phyloP scores from a whole-genome alignment of 139 green algal species.

The Chlorella sp. region DNA sequence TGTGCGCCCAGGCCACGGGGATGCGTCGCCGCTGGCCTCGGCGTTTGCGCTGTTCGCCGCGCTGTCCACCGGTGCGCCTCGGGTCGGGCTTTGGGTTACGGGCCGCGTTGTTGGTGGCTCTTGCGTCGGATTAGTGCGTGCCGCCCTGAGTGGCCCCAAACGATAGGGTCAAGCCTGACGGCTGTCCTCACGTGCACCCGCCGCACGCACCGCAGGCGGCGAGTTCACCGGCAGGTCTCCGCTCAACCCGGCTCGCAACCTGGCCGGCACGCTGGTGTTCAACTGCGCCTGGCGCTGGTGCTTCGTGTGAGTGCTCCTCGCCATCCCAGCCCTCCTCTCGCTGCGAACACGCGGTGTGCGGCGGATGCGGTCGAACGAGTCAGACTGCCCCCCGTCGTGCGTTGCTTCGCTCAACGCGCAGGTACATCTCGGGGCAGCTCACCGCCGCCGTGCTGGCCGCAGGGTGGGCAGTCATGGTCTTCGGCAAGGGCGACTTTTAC shows the following conservation, averaged over 20 bases:
- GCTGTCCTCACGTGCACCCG: too few relatives aligned
- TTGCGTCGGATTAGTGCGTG: too few relatives aligned
- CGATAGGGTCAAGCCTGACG: too few relatives aligned
- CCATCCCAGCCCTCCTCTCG: not conserved
- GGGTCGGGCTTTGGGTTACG: not conserved
- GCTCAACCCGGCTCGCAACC: conserved; percentile 32
- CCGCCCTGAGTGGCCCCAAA: too few relatives aligned
- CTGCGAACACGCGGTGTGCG: too few relatives aligned
- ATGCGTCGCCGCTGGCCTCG: conserved; percentile 21
- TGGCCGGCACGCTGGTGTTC: conserved; percentile 37
- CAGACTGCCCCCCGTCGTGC: too few relatives aligned
- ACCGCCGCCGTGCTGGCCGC: conserved; percentile 13
- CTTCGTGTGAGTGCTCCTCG: conserved; percentile 16
- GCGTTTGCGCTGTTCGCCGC: conserved; percentile 35
- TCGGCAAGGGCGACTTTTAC: conserved; percentile 23
- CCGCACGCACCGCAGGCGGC: too few relatives aligned
- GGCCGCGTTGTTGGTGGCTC: too few relatives aligned
- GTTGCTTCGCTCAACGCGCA: too few relatives aligned
- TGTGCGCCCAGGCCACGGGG: conserved; percentile 32
- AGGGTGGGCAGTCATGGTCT: conserved; percentile 18
- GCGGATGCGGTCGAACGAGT: too few relatives aligned
- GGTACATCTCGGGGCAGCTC: conserved; percentile 30
- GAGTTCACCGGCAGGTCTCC: conserved; percentile 30
- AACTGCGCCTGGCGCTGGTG: conserved; percentile 26
- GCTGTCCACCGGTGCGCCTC: conserved; percentile 27